Percentiles rank a stretch among this genome's conserved stretches.
Conservation (phyloP, 257 asterid species). For the Solanum phureja region DNA sequence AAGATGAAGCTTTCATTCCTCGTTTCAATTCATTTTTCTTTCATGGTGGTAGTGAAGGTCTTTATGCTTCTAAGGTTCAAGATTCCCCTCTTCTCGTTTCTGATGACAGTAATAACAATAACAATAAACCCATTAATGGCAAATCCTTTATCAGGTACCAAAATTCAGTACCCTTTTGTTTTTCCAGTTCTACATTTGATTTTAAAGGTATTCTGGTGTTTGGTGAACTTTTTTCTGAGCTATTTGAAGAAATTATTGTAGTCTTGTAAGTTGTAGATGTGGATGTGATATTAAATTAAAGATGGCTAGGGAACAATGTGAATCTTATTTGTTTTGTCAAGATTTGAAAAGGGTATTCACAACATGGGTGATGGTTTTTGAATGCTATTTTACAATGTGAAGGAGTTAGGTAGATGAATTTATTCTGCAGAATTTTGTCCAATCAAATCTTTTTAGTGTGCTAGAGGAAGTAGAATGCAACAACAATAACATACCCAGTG, state of each 20-base stretch:
- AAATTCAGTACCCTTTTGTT: not conserved
- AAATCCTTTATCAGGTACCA: slow-evolving; percentile 82
- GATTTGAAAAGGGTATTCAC: not conserved
- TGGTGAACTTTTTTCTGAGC: not conserved
- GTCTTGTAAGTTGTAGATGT: not conserved
- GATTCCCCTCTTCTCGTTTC: slow-evolving; percentile 27
- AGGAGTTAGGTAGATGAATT: not conserved
- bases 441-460: not conserved
- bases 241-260: not conserved
- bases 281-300: not conserved
- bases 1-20: slow-evolving; percentile 71
- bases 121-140: slow-evolving; percentile 60
- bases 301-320: not conserved
- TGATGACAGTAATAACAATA: slow-evolving; percentile 27
- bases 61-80: slow-evolving; percentile 62
- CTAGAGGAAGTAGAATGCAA: not conserved
- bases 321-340: not conserved
- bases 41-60: slow-evolving; percentile 98
- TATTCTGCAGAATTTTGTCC: not conserved
- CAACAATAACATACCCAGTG: not conserved
- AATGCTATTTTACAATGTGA: not conserved
- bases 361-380: not conserved
- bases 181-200: not conserved
- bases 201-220: not conserved
- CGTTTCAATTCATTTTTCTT: slow-evolving; percentile 82